Base-by-base conservation (phyloP, 768 basidiomycete species). In the Kwoniella heveanensis region DNA sequence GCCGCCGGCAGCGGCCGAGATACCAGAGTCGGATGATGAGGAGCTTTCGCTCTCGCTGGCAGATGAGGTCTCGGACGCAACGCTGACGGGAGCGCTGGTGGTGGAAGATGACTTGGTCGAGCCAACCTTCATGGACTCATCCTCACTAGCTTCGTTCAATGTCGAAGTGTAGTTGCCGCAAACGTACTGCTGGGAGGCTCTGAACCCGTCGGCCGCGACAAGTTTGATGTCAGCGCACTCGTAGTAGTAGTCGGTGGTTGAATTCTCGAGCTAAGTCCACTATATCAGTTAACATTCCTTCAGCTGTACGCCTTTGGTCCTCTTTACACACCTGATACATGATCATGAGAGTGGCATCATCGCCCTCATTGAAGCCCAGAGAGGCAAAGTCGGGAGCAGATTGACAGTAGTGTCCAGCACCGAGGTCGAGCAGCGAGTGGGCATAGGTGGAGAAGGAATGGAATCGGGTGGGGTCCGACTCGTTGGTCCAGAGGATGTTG, bases 1-100 rank as follows among this genome's bases (percentile, higher is more conserved):
- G 30, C 76, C 73, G 55, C 76, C 76, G 1, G 74, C 74, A 24
- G 66, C 69, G 9, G 71, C 72, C 1, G 69, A 65, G 7, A 79
- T 19, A 21, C 52, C 60, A 22, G 36, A 44, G 25, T 37, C 44
- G 3, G 36, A 53, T 15, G 32, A 26, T 10, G 59, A 25, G 0
- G 48, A n/a, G 17, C 19, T 29, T 9, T 25, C 25, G 27, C 24
- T 29, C 17, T 24, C 44, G 17, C 30, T n/a, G 29, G 55, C 6
- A 15, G 55, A 21, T 26, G 49, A 50, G 46, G 51, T 6, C 37
- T n/a, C 39, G 32, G 56, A 46, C 13, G 56, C 25, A 3, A 26
- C 25, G 25, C 39, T 29, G 15, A 15, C 37, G 12, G 44, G 19
- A 25, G 47, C 25, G 51, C 52, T 54, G 25, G 60, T 61, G 5